These are phyloP conservation scores for Vickermania spadyakhi DNA, from an alignment of 208 protist species.

Conservation along the genomic window DNA sequence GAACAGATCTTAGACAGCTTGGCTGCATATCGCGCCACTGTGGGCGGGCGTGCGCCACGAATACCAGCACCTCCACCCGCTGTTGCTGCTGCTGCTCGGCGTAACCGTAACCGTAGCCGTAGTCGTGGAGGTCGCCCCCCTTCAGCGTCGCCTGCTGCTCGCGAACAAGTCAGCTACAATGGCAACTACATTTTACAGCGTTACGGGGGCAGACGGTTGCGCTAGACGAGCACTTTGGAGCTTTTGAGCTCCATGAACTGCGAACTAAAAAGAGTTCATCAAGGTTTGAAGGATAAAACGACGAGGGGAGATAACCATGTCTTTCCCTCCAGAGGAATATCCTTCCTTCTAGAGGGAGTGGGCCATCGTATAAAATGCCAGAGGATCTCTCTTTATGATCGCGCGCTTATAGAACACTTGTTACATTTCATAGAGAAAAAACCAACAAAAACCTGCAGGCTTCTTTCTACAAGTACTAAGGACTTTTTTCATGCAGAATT, in stretches of 20 bases:
- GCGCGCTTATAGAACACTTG: no score
- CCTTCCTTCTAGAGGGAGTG: no score
- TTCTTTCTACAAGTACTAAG: no score
- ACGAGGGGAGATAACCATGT: no score
- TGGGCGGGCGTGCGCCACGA: neutral
- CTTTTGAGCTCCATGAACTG: conserved; percentile 60
- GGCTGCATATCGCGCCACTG: neutral
- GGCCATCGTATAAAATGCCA: no score
- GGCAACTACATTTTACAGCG: conserved; percentile 56
- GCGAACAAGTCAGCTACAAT: conserved; percentile 7
- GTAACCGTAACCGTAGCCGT: neutral
- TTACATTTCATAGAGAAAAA: no score
- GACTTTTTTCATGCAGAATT: no score
- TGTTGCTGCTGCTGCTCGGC: neutral
- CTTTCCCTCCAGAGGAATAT: no score
- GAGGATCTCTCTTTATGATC: no score
- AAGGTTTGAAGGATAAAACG: no score
- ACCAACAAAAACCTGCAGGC: no score
- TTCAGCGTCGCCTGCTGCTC: conserved; percentile 3
- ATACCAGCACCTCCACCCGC: neutral
- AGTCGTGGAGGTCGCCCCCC: neutral
- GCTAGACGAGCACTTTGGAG: conserved; percentile 45
- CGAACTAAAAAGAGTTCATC: conserved; percentile 13
- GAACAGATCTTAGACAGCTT: conserved; percentile 19
- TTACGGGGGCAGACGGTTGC: conserved; percentile 54